Percentiles rank a stretch among this genome's conserved stretches.
Conservation (phyloP, 306 rosid species). For the Inga leiocalycina region DNA sequence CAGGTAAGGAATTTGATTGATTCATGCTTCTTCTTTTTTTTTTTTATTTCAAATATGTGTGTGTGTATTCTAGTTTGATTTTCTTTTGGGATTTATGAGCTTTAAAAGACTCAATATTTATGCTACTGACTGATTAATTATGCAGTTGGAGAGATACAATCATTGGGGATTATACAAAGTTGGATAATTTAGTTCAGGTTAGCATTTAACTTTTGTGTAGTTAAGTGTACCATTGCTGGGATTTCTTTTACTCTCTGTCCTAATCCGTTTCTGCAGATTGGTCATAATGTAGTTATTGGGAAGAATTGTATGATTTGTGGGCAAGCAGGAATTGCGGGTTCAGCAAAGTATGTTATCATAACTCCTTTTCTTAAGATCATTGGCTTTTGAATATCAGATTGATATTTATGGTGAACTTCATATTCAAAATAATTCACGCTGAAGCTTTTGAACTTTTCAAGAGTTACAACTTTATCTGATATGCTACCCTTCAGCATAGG, state of each 20-base stretch:
- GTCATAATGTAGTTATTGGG: slow-evolving; percentile 88
- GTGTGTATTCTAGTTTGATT: slow-evolving; percentile 14
- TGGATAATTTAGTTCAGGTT: slow-evolving; percentile 98
- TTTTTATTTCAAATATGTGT: background rate
- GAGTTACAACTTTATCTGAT: slow-evolving; percentile 27
- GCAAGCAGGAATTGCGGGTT: slow-evolving; percentile 96
- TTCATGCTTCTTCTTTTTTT: background rate
- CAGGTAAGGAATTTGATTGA: slow-evolving; percentile 55
- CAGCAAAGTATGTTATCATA: slow-evolving; percentile 65
- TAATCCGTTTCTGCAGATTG: slow-evolving; percentile 66
- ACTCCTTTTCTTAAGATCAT: background rate
- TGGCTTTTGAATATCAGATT: background rate
- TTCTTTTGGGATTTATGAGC: slow-evolving; percentile 25
- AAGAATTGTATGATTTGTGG: slow-evolving; percentile 89
- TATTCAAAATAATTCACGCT: slow-evolving; percentile 23
- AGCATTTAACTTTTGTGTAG: slow-evolving; percentile 19
- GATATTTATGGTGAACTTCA: slow-evolving; percentile 18
- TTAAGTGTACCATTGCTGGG: background rate
- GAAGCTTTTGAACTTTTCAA: slow-evolving; percentile 26
- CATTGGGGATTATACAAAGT: slow-evolving; percentile 77
- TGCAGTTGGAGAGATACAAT: slow-evolving; percentile 96
- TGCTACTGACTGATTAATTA: slow-evolving; percentile 29
- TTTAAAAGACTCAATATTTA: slow-evolving; percentile 30
- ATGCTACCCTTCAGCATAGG: slow-evolving; percentile 64
- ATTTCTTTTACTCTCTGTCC: slow-evolving; percentile 14